phyloP scores from a whole-genome alignment of 2,329 filamentous ascomycete species.

The Fusarium palustre region DNA sequence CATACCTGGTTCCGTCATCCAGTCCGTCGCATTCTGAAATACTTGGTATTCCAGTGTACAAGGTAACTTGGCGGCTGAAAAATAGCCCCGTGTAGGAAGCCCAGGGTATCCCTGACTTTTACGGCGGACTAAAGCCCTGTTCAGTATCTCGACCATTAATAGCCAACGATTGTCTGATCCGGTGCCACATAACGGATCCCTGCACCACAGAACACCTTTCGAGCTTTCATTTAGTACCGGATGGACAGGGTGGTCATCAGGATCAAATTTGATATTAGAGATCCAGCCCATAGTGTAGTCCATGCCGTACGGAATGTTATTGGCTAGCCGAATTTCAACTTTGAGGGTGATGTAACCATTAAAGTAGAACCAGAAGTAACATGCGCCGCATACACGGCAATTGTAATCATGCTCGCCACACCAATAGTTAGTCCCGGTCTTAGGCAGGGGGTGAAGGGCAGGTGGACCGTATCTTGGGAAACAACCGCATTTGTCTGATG shows the following conservation, averaged over 20 bases:
- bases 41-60: background rate
- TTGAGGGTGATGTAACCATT: background rate
- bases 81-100: background rate
- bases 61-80: background rate
- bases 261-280: background rate
- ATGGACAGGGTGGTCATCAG: background rate
- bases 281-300: background rate
- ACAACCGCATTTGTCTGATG: slow-evolving; percentile 2
- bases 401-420: background rate
- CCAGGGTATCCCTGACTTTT: background rate
- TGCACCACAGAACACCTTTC: slow-evolving; percentile 13
- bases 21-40: background rate
- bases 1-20: background rate
- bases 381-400: background rate
- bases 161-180: slow-evolving; percentile 4
- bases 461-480: background rate
- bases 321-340: fast-evolving
- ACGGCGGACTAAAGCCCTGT: background rate
- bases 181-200: slow-evolving; percentile 1
- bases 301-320: background rate
- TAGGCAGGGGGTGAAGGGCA: background rate
- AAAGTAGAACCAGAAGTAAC: background rate
- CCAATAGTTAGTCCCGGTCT: fast-evolving
- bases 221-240: slow-evolving; percentile 5
- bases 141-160: slow-evolving; percentile 5